Base-by-base conservation (phyloP, 2,329 filamentous ascomycete genomes). In the Endoconidiophora polonica region DNA sequence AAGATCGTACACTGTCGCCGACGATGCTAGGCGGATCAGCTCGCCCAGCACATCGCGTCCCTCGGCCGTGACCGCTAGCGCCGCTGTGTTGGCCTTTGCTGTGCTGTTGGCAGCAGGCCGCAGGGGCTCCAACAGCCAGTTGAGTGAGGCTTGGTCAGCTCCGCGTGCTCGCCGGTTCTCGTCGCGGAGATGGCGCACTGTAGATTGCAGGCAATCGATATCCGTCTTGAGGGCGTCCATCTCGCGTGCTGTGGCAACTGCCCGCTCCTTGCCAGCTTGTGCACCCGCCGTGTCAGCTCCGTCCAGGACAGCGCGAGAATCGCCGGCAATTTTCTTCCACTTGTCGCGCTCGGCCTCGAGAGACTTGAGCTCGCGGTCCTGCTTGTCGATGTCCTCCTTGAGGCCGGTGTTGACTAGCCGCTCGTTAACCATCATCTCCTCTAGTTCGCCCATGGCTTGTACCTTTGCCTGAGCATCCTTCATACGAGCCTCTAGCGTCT, bases 401-500 rank as follows among this genome's bases (percentile, higher is more conserved):
- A 83, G 70, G 47, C 70, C 68, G 5, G 64, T 61, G 23, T 72
- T 68, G 39, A 70, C 66, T 52, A 69, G 63, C 55, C 72, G 69
- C 23, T 74, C 69, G 16, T 70, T 66, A 45, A 72, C 70, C 22
- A 83, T 68, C 57, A 72, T 67, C 33, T 65, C 65, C 62, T 86
- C 81, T 10, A 86, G 69, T 49, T 78, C 76, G 18, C 69, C 68
- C 56, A 86, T 83, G 48, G 73, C 73, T 46, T 79, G 76, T 12
- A 83, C 77, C 64, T 90, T 88, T 61, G 83, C 79, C 56, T 79
- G 78, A 4, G 85, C 84, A 59, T 93, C 87, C 52, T 81, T 79
- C 80, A 91, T 88, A 52, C 86, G 75, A 5, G 85, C 84, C 63
- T 94, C 85, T 37, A 96, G 77, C 39, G 91, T 85, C 64, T 95